phyloP scores from a whole-genome alignment of 176 grass and related monocot species.

The Thalia dealbata region DNA sequence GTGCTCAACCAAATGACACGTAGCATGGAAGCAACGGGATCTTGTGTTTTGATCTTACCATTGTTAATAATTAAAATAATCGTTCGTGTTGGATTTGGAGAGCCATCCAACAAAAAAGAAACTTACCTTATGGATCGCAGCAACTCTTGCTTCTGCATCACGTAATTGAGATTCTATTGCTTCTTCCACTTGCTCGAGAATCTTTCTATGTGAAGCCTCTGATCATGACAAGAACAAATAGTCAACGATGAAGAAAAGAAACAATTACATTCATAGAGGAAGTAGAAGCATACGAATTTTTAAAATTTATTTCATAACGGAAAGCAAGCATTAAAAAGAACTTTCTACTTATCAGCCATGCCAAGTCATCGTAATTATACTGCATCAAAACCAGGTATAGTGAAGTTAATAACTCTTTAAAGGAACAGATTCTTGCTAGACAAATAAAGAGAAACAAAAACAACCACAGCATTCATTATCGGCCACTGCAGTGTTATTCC shows the following conservation, averaged over 20 bases:
- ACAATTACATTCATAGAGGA: neutral
- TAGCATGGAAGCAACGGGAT: no score
- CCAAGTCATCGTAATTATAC: no score
- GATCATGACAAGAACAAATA: constrained; percentile 16
- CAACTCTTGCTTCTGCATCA: constrained; percentile 63
- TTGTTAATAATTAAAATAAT: neutral
- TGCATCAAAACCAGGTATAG: neutral
- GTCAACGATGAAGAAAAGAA: constrained; percentile 5
- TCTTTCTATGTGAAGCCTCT: constrained; percentile 70
- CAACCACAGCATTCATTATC: neutral
- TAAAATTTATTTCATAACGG: neutral
- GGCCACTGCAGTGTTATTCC: neutral
- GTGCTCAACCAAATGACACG: no score
- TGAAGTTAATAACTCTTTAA: no score
- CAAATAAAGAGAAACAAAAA: neutral
- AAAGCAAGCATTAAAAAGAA: no score
- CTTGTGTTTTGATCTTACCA: no score
- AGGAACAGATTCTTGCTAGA: neutral
- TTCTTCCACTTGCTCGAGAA: constrained; percentile 55
- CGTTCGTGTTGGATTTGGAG: neutral
- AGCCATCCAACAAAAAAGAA: neutral
- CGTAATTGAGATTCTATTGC: constrained; percentile 44
- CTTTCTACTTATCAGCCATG: no score
- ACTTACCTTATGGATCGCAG: constrained; percentile 51
- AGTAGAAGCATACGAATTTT: neutral